Conservation (phyloP, 331 rosid species). For the Erythrophleum ivorense region DNA sequence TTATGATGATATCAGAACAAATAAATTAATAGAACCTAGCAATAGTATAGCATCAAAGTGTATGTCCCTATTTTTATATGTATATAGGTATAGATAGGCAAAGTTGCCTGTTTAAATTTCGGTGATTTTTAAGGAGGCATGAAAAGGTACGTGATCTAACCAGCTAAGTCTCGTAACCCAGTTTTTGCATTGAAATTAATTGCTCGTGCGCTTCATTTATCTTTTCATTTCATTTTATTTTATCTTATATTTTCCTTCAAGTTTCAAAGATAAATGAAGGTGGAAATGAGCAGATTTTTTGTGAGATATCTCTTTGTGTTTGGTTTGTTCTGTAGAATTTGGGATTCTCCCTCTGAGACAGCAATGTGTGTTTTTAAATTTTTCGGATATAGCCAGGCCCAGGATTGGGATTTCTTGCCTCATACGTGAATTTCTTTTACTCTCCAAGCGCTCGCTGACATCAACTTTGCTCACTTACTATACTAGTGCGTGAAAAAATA, state of each 20-base stretch:
- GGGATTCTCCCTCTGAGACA: not conserved
- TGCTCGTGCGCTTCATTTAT: constrained; percentile 48
- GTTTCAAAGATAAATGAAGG: not conserved
- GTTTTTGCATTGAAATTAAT: constrained; percentile 51
- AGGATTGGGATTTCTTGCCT: not conserved
- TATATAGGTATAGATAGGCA: not conserved
- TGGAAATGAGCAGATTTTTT: not conserved
- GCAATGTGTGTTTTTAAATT: constrained; percentile 14
- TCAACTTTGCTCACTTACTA: constrained; percentile 2
- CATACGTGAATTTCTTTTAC: constrained; percentile 15
- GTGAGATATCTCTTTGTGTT: not conserved
- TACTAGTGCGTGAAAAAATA: constrained; percentile 34
- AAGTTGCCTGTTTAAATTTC: constrained; percentile 46
- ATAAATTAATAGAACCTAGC: constrained; percentile 1
- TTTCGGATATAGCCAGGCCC: not conserved
- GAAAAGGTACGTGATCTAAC: constrained; percentile 74
- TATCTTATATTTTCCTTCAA: not conserved
- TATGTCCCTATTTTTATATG: not conserved
- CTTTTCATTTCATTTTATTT: constrained; percentile 4
- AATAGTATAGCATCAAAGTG: constrained; percentile 4
- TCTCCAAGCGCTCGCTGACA: constrained; percentile 37
- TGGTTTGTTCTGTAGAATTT: not conserved
- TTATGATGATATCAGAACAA: constrained; percentile 20
- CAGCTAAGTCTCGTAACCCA: constrained; percentile 37
- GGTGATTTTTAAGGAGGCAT: constrained; percentile 53